These are phyloP conservation scores for Alisma plantagoaquatica DNA, from an alignment of 106 monocot species.

Conservation along the genomic window DNA sequence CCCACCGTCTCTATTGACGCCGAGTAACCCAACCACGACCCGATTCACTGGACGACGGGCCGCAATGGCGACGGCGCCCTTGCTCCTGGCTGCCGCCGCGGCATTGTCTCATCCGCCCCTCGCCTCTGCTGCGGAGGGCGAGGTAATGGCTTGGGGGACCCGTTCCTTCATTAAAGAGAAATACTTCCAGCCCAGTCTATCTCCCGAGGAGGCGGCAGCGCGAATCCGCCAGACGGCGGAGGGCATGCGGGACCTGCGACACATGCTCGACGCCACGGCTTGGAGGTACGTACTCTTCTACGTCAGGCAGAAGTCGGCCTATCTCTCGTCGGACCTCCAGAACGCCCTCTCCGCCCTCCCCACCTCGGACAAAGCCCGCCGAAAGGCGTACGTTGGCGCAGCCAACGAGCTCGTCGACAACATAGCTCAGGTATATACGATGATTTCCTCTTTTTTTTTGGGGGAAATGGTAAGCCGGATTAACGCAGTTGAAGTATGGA, in stretches of 20 bases:
- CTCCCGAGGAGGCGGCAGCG: conserved; percentile 69
- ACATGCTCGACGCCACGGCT: conserved; percentile 86
- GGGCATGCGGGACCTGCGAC: conserved; percentile 52
- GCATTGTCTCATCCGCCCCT: neutral
- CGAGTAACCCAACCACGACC: too few species aligned
- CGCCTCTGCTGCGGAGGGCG: neutral
- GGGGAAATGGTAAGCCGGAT: too few species aligned
- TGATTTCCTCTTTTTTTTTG: neutral
- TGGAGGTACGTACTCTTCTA: conserved; percentile 83
- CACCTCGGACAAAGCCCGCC: conserved; percentile 28
- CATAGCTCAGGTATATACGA: conserved; percentile 45
- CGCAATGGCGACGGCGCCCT: conserved; percentile 1
- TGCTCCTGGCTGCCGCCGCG: conserved; percentile 1
- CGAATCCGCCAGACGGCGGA: conserved; percentile 83
- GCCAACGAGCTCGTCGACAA: conserved; percentile 82
- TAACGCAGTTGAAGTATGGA: too few species aligned
- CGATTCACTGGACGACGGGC: conserved; percentile 7
- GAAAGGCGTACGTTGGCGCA: conserved; percentile 30
- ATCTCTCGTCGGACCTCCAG: conserved; percentile 75
- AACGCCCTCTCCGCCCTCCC: conserved; percentile 59
- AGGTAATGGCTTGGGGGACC: conserved; percentile 51
- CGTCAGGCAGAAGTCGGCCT: conserved; percentile 55
- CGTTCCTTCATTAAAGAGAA: conserved; percentile 57
- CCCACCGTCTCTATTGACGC: too few species aligned
- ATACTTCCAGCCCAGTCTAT: conserved; percentile 62